Evolutionary conservation across 2,329 filamentous ascomycete genomes (phyloP).

Genomic region (Pyrenochaeta sp.): DNA sequence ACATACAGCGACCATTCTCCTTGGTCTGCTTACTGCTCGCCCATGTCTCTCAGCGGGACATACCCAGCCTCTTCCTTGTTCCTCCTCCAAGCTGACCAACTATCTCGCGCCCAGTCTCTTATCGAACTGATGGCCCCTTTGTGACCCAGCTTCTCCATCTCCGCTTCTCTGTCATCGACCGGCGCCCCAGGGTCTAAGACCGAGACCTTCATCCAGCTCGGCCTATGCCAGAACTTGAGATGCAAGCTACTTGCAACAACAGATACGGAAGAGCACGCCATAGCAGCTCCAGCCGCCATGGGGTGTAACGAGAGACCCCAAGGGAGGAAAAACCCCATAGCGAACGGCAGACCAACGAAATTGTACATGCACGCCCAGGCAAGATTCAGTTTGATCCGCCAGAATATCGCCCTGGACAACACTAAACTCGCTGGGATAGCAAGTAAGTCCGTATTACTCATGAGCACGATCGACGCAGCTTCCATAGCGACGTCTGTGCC

Average conservation of each 20-base stretch:
- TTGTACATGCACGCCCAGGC: constrained; percentile 96
- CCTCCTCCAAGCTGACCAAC: constrained; percentile 45
- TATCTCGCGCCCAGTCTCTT: constrained; percentile 41
- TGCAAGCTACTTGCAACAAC: constrained; percentile 86
- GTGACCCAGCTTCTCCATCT: constrained; percentile 31
- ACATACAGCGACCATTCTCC: neutral
- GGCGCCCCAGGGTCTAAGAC: constrained; percentile 60
- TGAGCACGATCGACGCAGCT: constrained; percentile 93
- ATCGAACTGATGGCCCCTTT: constrained; percentile 30
- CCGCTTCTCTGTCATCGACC: constrained; percentile 37
- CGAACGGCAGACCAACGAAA: constrained; percentile 86
- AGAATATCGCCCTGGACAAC: constrained; percentile 85
- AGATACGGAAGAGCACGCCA: constrained; percentile 89
- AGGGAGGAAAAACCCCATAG: constrained; percentile 95
- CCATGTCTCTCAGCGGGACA: constrained; percentile 56
- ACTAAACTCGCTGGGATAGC: constrained; percentile 88
- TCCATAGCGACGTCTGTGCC: constrained; percentile 98
- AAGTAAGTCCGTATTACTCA: constrained; percentile 90
- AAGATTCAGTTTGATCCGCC: constrained; percentile 91
- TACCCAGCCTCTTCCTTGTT: constrained; percentile 54
- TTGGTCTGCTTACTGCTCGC: constrained; percentile 32
- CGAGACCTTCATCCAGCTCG: constrained; percentile 83
- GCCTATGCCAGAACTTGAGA: constrained; percentile 85
- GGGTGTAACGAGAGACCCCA: constrained; percentile 88
- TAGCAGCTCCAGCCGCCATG: constrained; percentile 92